These are phyloP conservation scores for Chaetomium sp. DNA, from an alignment of 2,329 filamentous ascomycete species.

Conservation along the genomic window DNA sequence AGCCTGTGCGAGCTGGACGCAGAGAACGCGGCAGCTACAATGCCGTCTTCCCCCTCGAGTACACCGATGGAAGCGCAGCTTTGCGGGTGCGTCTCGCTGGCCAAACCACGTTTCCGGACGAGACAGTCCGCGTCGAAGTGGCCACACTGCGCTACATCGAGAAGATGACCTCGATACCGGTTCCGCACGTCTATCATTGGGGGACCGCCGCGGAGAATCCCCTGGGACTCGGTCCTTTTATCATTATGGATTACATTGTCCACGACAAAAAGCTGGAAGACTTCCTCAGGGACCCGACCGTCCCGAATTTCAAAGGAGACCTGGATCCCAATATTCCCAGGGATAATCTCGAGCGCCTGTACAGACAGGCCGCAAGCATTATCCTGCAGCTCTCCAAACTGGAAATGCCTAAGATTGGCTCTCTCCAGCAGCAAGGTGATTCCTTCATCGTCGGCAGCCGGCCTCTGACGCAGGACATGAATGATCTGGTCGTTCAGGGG, in stretches of 20 bases:
- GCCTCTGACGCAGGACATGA: constrained; percentile 49
- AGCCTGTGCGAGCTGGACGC: background rate
- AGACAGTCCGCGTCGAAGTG: constrained; percentile 8
- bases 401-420: constrained; percentile 45
- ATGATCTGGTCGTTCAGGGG: constrained; percentile 39
- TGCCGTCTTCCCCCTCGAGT: background rate
- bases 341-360: constrained; percentile 12
- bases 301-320: background rate
- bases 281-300: background rate
- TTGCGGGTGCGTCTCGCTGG: constrained; percentile 1
- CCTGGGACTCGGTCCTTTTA: constrained; percentile 7
- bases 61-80: background rate
- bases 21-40: background rate
- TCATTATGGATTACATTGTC: constrained; percentile 12
- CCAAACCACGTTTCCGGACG: background rate
- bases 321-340: constrained; percentile 8
- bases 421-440: constrained; percentile 37
- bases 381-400: constrained; percentile 22
- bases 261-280: background rate
- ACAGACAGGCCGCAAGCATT: constrained; percentile 13
- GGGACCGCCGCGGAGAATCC: constrained; percentile 18
- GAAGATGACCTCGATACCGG: constrained; percentile 19
- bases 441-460: constrained; percentile 39
- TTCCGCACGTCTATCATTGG: constrained; percentile 21
- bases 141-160: constrained; percentile 17